Percentiles rank a stretch among this genome's conserved stretches.
phyloP scores from a whole-genome alignment of 2,329 filamentous ascomycete genomes.

The Aspergillus flavus region DNA sequence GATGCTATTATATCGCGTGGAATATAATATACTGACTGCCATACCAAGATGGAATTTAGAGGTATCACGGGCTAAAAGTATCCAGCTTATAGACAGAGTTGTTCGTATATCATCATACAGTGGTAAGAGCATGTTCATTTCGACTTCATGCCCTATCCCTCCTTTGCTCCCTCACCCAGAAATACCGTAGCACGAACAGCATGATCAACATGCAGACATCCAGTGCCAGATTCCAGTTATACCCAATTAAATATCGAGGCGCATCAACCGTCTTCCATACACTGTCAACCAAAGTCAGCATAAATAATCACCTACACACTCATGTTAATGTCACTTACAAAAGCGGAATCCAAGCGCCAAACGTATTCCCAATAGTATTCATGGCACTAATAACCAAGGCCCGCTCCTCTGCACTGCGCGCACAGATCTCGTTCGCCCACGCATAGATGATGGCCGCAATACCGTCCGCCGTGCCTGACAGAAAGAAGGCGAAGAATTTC shows the following conservation, averaged over 20 bases:
- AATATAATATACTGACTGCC: background rate
- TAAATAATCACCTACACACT: background rate
- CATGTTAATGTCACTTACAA: conserved; percentile 18
- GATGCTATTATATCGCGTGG: background rate
- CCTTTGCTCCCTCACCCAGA: conserved; percentile 22
- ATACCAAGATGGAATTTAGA: background rate
- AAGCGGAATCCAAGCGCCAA: conserved; percentile 32
- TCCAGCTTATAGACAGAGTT: background rate
- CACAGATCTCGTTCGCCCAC: conserved; percentile 29
- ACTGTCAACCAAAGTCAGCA: conserved; percentile 5
- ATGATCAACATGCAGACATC: conserved; percentile 32
- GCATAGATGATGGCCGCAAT: conserved; percentile 28
- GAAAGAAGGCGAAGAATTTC: conserved; percentile 9
- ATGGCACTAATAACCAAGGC: conserved; percentile 27
- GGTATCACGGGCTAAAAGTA: background rate
- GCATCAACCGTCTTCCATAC: conserved; percentile 34
- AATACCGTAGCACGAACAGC: conserved; percentile 21
- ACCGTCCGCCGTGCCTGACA: conserved; percentile 24
- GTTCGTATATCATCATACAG: background rate
- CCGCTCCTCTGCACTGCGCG: conserved; percentile 36
- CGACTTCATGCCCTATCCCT: background rate
- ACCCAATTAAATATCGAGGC: conserved; percentile 31
- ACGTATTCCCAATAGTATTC: conserved; percentile 37
- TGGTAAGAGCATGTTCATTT: background rate
- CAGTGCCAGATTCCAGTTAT: conserved; percentile 32